These are phyloP conservation scores for Sporothrix schenckii DNA, from an alignment of 2,329 filamentous ascomycete genomes.

Conservation along the genomic window DNA sequence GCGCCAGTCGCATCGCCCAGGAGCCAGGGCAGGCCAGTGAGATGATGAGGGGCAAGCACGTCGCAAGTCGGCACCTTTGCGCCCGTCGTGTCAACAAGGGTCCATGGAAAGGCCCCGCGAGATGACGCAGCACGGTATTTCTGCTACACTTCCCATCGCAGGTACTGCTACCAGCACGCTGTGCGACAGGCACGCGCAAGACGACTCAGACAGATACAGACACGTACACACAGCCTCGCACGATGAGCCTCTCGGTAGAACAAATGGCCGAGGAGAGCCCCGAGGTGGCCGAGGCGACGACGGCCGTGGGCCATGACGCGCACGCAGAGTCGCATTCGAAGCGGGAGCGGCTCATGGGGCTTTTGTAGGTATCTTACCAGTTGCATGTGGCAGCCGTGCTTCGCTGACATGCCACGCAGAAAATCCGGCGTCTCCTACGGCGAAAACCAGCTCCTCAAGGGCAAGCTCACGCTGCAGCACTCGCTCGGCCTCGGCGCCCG, in stretches of 20 bases:
- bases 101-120: background rate
- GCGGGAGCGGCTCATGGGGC: constrained; percentile 34
- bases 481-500: constrained; percentile 50
- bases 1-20: background rate
- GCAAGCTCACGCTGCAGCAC: constrained; percentile 48
- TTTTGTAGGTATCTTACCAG: constrained; percentile 30
- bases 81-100: background rate
- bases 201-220: too few species aligned
- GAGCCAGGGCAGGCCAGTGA: background rate
- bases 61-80: background rate
- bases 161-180: background rate
- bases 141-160: background rate
- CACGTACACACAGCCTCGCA: background rate
- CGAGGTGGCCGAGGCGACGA: constrained; percentile 31
- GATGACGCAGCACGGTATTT: background rate
- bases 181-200: background rate
- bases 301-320: constrained; percentile 23
- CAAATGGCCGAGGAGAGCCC: constrained; percentile 29
- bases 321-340: constrained; percentile 31
- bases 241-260: background rate
- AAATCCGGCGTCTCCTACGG: constrained; percentile 29
- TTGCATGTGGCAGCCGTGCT: background rate
- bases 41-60: background rate
- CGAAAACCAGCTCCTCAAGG: constrained; percentile 45
- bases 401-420: background rate